phyloP scores from a whole-genome alignment of 2,329 filamentous ascomycete species.

The Penicillium rolfsii region DNA sequence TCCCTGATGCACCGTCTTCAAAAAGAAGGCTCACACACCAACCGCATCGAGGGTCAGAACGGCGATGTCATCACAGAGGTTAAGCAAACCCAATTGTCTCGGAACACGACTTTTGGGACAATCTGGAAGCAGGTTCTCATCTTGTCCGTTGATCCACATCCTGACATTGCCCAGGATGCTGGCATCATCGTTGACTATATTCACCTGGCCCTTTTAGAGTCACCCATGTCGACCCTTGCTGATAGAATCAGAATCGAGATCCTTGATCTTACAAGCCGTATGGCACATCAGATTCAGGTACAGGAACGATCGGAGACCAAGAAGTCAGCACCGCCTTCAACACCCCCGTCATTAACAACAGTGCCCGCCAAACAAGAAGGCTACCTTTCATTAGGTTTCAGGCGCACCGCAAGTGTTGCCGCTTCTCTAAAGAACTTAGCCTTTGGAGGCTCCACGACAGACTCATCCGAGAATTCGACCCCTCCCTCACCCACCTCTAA shows the following conservation, averaged over 20 bases:
- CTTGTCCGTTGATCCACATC: conserved; percentile 90
- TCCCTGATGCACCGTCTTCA: conserved; percentile 61
- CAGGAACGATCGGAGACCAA: conserved; percentile 40
- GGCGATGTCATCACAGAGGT: conserved; percentile 30
- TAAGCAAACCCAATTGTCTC: conserved; percentile 56
- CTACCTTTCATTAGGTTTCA: conserved; percentile 63
- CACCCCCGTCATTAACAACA: conserved; percentile 50
- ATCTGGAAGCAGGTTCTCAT: conserved; percentile 94
- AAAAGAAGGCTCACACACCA: conserved; percentile 29
- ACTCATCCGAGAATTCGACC: conserved; percentile 30
- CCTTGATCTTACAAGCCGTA: conserved; percentile 39
- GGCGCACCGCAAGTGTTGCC: conserved; percentile 66
- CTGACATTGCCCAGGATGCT: conserved; percentile 86
- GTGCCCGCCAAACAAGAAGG: conserved; percentile 59
- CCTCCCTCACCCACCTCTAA: conserved; percentile 36
- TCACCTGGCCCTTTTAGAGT: conserved; percentile 75
- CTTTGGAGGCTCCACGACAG: conserved; percentile 51
- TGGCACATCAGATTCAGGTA: conserved; percentile 45
- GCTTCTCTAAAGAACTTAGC: conserved; percentile 66
- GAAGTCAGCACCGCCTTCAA: conserved; percentile 46
- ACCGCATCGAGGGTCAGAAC: conserved; percentile 25
- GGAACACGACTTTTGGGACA: conserved; percentile 88
- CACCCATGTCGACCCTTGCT: conserved; percentile 71
- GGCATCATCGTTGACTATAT: conserved; percentile 84
- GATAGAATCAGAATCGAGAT: conserved; percentile 73